Conservation (phyloP, 768 basidiomycete genomes). For the Tricholoma hemisulphureum region DNA sequence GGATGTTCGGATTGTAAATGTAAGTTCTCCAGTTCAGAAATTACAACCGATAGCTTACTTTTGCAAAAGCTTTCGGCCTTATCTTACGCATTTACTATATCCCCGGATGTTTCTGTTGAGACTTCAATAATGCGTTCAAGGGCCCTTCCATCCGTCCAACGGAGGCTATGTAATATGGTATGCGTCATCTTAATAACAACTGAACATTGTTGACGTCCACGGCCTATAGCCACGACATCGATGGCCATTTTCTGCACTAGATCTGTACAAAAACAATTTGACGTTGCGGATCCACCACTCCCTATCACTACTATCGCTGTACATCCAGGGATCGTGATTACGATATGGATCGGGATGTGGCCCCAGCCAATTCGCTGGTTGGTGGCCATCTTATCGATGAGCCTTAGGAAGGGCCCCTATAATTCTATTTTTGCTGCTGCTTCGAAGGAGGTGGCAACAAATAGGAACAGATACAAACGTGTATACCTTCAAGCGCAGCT, state of each 20-base stretch:
- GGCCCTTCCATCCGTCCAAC: conserved; percentile 8
- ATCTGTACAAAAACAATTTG: conserved; percentile 48
- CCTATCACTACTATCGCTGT: conserved; percentile 39
- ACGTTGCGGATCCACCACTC: conserved; percentile 26
- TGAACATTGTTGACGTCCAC: not conserved
- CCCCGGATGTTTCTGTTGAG: conserved; percentile 26
- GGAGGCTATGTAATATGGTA: conserved; percentile 33
- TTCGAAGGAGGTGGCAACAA: conserved; percentile 18
- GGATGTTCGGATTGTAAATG: conserved; percentile 63
- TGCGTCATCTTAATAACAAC: not conserved
- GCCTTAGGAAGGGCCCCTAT: conserved; percentile 23
- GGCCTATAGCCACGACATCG: conserved; percentile 47
- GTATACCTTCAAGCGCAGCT: conserved; percentile 20
- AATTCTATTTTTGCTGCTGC: conserved; percentile 31
- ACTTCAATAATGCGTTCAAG: conserved; percentile 37
- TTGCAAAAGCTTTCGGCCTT: conserved; percentile 32
- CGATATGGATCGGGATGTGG: conserved; percentile 24
- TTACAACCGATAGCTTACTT: not conserved
- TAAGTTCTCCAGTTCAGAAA: conserved; percentile 24
- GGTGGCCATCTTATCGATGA: conserved; percentile 17
- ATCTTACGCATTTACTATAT: conserved; percentile 21
- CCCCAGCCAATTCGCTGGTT: conserved; percentile 18
- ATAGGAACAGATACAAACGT: conserved; percentile 22
- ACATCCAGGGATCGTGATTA: conserved; percentile 32
- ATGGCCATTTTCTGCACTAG: conserved; percentile 49